Base-by-base conservation (phyloP, 2,329 filamentous ascomycete genomes). In the Cladosporium phlei region DNA sequence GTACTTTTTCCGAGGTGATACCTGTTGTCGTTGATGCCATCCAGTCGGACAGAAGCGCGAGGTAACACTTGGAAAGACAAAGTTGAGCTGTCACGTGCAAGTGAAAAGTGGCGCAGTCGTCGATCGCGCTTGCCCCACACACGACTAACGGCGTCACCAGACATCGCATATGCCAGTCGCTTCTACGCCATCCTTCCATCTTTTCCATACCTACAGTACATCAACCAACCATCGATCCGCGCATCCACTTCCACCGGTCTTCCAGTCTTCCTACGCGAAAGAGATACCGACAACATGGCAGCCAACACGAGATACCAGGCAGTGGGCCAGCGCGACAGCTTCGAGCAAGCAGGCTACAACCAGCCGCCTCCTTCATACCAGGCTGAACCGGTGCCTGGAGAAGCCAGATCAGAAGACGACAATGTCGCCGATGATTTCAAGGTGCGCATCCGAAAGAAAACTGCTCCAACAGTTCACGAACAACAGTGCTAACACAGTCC, bases 381-480 rank as follows among this genome's bases (percentile, higher is more conserved):
- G 64, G 75, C 77, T 52, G 68, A 74, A 51, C 76, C 80, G 30
- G 78, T 86, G 48, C 77, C 77, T 52, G 84, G 77, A 43, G 65
- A 68, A 34, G 82, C 88, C 42, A 82, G 90, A 59, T 78, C 76
- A 64, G 90, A 90, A 68, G 82, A 90, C 63, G 91, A 96, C 70
- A 94, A 96, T 62, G 66, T 97, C 34, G 91, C 91, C 1, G 91
- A 97, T 72, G 91, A 97, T 69, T 97, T 97, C 81, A 97, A 96
- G 78, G 85, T 87, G 34, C 12, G 46, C 11, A 21, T 11, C 3
- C n/a, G n/a, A n/a, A n/a, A n/a, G n/a, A n/a, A n/a, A n/a, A n/a
- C n/a, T n/a, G n/a, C n/a, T n/a, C n/a, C n/a, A n/a, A n/a, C n/a
- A n/a, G n/a, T n/a, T n/a, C n/a, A n/a, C n/a, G n/a, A n/a, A n/a